phyloP scores from a whole-genome alignment of 371 early-diverging fungal genomes.

The Lichtheimia hyalospora region DNA sequence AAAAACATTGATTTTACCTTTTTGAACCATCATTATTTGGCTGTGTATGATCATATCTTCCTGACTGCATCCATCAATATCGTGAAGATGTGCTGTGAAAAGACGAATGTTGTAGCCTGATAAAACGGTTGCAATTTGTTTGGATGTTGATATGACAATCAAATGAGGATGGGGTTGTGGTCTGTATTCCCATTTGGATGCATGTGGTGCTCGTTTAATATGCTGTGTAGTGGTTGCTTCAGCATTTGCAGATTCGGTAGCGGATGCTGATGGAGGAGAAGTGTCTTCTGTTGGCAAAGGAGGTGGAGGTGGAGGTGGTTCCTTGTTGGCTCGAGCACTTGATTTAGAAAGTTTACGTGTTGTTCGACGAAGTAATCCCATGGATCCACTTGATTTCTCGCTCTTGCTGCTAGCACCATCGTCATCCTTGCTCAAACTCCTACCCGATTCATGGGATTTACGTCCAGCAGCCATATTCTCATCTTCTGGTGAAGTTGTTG shows the following conservation, averaged over 20 bases:
- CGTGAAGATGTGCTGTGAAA: constrained; percentile 14
- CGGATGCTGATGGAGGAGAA: neutral
- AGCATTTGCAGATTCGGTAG: neutral
- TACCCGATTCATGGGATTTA: constrained; percentile 2
- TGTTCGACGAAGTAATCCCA: constrained; percentile 8
- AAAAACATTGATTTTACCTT: constrained; percentile 15
- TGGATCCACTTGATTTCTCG: constrained; percentile 2
- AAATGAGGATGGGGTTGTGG: constrained; percentile 40
- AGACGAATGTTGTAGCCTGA: constrained; percentile 35
- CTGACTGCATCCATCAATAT: constrained; percentile 9
- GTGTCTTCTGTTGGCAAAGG: neutral
- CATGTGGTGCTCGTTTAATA: constrained; percentile 9
- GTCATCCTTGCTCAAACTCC: constrained; percentile 6
- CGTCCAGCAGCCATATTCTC: too few relatives aligned
- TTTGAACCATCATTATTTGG: constrained; percentile 14
- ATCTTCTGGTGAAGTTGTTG: neutral
- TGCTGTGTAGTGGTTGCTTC: neutral
- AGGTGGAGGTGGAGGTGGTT: constrained; percentile 2
- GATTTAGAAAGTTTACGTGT: constrained; percentile 11
- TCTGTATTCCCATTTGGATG: constrained; percentile 26
- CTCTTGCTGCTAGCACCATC: constrained; percentile 5
- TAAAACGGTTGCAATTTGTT: constrained; percentile 16
- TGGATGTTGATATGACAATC: constrained; percentile 19
- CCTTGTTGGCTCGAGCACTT: neutral
- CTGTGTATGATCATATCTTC: constrained; percentile 18